A percentile compares a stretch with the other conserved stretches of the same genome.
Conservation (phyloP, 257 asterid species). For the Schizonepeta tenuifolia region DNA sequence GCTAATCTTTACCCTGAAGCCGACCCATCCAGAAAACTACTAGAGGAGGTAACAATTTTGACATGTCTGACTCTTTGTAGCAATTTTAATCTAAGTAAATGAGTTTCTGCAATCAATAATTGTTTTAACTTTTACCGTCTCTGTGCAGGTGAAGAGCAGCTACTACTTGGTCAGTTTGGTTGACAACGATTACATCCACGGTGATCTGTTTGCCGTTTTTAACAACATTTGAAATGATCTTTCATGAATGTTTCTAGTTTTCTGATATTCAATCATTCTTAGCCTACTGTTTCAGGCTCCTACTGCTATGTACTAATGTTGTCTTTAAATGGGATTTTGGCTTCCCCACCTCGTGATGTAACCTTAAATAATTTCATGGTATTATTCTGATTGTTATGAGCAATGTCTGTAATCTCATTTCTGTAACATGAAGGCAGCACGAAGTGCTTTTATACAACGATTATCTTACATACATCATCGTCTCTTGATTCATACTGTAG, state of each 20-base stretch:
- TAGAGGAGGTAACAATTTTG: constrained; percentile 67
- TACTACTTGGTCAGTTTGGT: constrained; percentile 94
- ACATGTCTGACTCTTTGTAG: background rate
- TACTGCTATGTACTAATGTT: constrained; percentile 22
- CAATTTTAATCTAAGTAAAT: background rate
- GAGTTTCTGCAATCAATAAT: background rate
- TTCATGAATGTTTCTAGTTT: constrained; percentile 5
- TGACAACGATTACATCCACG: constrained; percentile 78
- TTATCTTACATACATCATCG: background rate
- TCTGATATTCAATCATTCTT: constrained; percentile 24
- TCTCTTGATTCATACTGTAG: background rate
- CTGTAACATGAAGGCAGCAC: no score
- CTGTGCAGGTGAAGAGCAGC: constrained; percentile 66
- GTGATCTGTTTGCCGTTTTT: constrained; percentile 80
- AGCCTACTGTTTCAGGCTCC: constrained; percentile 10
- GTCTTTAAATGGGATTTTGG: constrained; percentile 31
- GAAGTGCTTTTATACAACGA: no score
- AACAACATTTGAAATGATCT: constrained; percentile 53
- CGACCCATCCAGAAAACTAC: constrained; percentile 71
- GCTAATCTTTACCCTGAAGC: constrained; percentile 74
- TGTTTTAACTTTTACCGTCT: background rate
- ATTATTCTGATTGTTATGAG: constrained; percentile 1
- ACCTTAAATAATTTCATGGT: constrained; percentile 16
- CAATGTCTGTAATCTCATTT: background rate
- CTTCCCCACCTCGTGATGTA: constrained; percentile 35